Percentiles rank a stretch among this genome's conserved stretches.
These are phyloP conservation scores for Calamus simplicifolius DNA, from an alignment of 176 grass and related monocot genomes.

Conservation along the genomic window DNA sequence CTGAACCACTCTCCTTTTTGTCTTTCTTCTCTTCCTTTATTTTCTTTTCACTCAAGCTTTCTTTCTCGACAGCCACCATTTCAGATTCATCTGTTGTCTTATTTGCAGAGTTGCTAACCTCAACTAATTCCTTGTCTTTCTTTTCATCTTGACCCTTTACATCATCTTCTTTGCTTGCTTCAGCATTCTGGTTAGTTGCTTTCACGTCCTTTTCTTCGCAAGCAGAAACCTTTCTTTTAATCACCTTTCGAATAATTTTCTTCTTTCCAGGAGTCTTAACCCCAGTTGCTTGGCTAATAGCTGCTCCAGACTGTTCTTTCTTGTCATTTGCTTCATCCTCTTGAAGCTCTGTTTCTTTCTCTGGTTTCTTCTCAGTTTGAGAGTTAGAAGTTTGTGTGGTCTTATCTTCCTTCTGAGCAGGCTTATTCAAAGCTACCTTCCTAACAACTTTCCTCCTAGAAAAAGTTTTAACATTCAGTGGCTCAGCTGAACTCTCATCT, in stretches of 20 bases:
- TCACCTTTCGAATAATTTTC: constrained; percentile 85
- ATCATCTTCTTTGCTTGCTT: constrained; percentile 30
- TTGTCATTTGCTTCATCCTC: constrained; percentile 24
- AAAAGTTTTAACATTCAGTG: not conserved
- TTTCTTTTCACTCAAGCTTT: constrained; percentile 34
- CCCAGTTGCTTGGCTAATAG: constrained; percentile 24
- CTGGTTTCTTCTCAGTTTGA: constrained; percentile 32
- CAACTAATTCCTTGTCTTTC: constrained; percentile 25
- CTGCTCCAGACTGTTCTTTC: constrained; percentile 28
- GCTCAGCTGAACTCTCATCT: constrained; percentile 17
- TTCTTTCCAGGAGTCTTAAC: constrained; percentile 62
- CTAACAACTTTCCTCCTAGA: constrained; percentile 6
- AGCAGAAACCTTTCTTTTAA: constrained; percentile 66
- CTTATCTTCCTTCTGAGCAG: constrained; percentile 26
- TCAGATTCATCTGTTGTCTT: constrained; percentile 29
- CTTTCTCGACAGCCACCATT: constrained; percentile 11
- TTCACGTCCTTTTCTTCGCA: constrained; percentile 27
- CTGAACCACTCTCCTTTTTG: constrained; percentile 15
- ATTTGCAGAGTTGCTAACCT: constrained; percentile 17
- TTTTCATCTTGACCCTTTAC: constrained; percentile 37
- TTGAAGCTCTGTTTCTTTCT: constrained; percentile 12
- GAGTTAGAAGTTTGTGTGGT: constrained; percentile 17
- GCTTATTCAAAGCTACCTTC: constrained; percentile 12
- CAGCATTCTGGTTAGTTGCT: constrained; percentile 22
- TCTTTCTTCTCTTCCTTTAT: constrained; percentile 33